Evolutionary conservation across 2,329 filamentous ascomycete genomes (phyloP).

Genomic region (Epichloe typhina): DNA sequence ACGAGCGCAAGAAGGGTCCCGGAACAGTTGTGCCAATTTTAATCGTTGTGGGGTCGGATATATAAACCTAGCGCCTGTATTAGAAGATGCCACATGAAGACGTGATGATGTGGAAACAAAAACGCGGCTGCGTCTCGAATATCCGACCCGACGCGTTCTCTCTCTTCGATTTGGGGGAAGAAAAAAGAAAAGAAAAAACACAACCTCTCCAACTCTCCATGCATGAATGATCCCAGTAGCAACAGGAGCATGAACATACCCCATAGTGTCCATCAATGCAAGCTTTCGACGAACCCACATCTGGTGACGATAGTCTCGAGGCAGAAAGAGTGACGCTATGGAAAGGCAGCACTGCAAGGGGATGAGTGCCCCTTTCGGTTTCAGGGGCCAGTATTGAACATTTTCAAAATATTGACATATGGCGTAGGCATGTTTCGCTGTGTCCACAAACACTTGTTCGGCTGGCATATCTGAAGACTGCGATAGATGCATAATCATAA

Average conservation of each 20-base stretch:
- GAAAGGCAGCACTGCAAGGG: slow-evolving; percentile 64
- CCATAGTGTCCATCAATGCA: slow-evolving; percentile 62
- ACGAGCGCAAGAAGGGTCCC: slow-evolving; percentile 53
- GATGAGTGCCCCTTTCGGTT: slow-evolving; percentile 57
- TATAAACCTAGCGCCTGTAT: slow-evolving; percentile 51
- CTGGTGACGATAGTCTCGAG: slow-evolving; percentile 55
- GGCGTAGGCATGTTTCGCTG: slow-evolving; percentile 50
- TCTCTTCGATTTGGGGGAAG: not conserved
- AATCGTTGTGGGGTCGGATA: slow-evolving; percentile 61
- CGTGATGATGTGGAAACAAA: not conserved
- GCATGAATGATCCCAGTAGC: too few relatives aligned
- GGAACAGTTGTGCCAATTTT: slow-evolving; percentile 65
- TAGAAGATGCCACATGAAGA: not conserved
- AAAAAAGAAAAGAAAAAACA: not conserved
- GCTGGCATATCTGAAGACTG: slow-evolving; percentile 49
- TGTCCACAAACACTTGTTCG: slow-evolving; percentile 35
- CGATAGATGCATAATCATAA: slow-evolving; percentile 68
- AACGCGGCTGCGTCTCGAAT: not conserved
- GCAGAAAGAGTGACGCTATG: slow-evolving; percentile 68
- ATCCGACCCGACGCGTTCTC: not conserved
- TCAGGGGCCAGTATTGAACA: slow-evolving; percentile 57
- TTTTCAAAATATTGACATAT: slow-evolving; percentile 71
- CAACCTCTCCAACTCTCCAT: too few relatives aligned
- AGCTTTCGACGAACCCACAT: slow-evolving; percentile 74
- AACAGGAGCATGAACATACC: slow-evolving; percentile 40